phyloP scores from a whole-genome alignment of 306 rosid species.

The Gastrolobium bilobum region DNA sequence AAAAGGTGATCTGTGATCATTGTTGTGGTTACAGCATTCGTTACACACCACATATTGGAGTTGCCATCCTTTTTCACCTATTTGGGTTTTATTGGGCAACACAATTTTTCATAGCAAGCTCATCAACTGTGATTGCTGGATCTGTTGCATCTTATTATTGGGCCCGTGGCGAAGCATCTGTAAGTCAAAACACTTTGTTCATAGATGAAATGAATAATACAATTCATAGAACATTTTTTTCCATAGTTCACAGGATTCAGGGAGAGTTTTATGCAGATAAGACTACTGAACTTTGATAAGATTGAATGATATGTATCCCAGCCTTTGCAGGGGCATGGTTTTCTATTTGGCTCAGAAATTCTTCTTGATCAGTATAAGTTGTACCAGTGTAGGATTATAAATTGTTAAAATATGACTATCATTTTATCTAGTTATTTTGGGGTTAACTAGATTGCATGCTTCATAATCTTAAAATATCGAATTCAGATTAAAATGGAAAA shows the following conservation, averaged over 20 bases:
- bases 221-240: conserved; percentile 4
- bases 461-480: conserved; percentile 13
- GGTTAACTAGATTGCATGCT: not conserved
- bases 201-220: conserved; percentile 23
- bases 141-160: conserved; percentile 95
- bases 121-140: conserved; percentile 95
- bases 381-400: conserved; percentile 11
- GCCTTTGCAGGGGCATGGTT: conserved; percentile 10
- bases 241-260: not conserved
- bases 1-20: conserved; percentile 74
- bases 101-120: conserved; percentile 86
- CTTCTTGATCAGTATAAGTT: conserved; percentile 4
- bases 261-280: conserved; percentile 32
- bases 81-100: conserved; percentile 96
- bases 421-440: conserved; percentile 21
- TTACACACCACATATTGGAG: conserved; percentile 86
- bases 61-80: conserved; percentile 87
- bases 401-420: conserved; percentile 22
- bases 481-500: conserved; percentile 16
- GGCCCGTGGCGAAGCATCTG: conserved; percentile 89
- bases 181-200: conserved; percentile 59
- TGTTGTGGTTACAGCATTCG: conserved; percentile 89
- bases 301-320: conserved; percentile 11
- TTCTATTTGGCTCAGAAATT: conserved; percentile 9
- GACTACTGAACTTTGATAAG: conserved; percentile 13